phyloP scores from a whole-genome alignment of 1,284 basidiomycete species.

The Heterobasidion irregulare region DNA sequence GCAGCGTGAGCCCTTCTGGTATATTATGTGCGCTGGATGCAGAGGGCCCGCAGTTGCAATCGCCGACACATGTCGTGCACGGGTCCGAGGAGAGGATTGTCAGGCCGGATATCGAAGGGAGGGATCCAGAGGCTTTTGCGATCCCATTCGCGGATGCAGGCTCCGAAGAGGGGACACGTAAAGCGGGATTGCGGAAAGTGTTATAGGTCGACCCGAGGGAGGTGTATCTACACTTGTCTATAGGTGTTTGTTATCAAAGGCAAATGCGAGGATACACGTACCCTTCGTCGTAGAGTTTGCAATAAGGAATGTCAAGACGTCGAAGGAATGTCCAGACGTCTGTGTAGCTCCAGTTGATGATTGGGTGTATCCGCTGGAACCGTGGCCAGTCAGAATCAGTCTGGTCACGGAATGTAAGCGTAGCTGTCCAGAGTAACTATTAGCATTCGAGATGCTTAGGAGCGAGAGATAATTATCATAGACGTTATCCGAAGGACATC shows the following conservation, averaged over 20 bases:
- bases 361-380: slow-evolving; percentile 83
- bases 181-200: slow-evolving; percentile 76
- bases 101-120: slow-evolving; percentile 4
- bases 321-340: slow-evolving; percentile 89
- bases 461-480: slow-evolving; percentile 1
- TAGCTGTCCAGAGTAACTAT: slow-evolving; percentile 31
- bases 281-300: slow-evolving; percentile 88
- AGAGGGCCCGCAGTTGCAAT: background rate
- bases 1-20: background rate
- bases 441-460: background rate
- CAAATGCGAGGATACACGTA: slow-evolving; percentile 31
- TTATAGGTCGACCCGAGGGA: slow-evolving; percentile 94
- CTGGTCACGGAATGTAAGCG: slow-evolving; percentile 62
- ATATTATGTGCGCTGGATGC: background rate
- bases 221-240: slow-evolving; percentile 62
- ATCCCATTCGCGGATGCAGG: background rate
- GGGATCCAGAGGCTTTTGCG: background rate
- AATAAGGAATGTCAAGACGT: slow-evolving; percentile 76
- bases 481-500: slow-evolving; percentile 8
- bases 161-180: background rate
- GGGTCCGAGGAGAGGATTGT: slow-evolving; percentile 10
- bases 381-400: slow-evolving; percentile 73
- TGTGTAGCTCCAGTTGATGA: slow-evolving; percentile 89
- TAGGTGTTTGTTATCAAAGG: slow-evolving; percentile 27
- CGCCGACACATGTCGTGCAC: slow-evolving; percentile 9